Evolutionary conservation across 2,329 filamentous ascomycete species (phyloP).

Genomic region (Acarospora socialis): DNA sequence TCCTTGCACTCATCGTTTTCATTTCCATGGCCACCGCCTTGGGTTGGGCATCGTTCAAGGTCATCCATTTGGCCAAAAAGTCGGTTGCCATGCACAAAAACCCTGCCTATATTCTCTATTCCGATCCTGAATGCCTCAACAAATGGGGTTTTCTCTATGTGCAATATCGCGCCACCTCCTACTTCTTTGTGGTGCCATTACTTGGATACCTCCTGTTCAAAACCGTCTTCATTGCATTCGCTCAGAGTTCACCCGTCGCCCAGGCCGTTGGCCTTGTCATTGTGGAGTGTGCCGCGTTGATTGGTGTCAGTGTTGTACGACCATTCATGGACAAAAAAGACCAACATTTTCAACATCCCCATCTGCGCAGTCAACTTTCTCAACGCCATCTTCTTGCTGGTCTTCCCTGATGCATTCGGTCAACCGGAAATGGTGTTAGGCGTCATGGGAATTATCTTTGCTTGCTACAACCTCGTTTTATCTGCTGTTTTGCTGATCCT

Average conservation of each 20-base stretch:
- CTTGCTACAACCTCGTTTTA: conserved; percentile 74
- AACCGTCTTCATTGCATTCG: conserved; percentile 73
- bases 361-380: conserved; percentile 84
- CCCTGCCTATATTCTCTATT: conserved; percentile 92
- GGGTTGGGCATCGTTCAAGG: conserved; percentile 76
- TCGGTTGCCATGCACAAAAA: conserved; percentile 89
- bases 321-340: conserved; percentile 99
- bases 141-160: conserved; percentile 98
- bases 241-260: conserved; percentile 53
- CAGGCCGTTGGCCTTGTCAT: conserved; percentile 74
- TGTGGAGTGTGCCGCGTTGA: conserved; percentile 65
- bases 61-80: conserved; percentile 74
- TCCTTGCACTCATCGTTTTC: conserved; percentile 79
- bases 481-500: conserved; percentile 70
- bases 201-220: conserved; percentile 73
- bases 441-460: conserved; percentile 79
- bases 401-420: conserved; percentile 78
- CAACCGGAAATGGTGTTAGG: conserved; percentile 72
- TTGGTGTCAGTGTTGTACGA: conserved; percentile 63
- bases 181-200: conserved; percentile 81
- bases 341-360: conserved; percentile 89
- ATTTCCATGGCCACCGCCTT: conserved; percentile 65
- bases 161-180: conserved; percentile 86
- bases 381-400: conserved; percentile 74
- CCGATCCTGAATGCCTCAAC: conserved; percentile 79